Base-by-base conservation (phyloP, 2,329 filamentous ascomycete genomes). In the Magnaporthiopsis poae region DNA sequence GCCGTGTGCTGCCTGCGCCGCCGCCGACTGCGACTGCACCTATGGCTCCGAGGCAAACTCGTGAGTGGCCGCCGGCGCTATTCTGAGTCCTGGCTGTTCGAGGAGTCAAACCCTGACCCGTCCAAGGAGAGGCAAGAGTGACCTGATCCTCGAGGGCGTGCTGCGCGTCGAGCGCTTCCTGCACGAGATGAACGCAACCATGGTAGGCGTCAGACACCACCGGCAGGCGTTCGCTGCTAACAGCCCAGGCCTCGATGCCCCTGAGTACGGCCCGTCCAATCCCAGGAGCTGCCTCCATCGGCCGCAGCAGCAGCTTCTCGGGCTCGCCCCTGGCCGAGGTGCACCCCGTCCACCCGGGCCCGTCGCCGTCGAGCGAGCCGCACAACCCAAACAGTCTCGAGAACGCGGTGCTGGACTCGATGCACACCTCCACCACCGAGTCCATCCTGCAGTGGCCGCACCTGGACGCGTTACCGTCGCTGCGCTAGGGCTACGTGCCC, bases 371-470 rank as follows among this genome's bases (percentile, higher is more conserved):
- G 33, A 69, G 66, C 46, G 72, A 75, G 66, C 65, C 67, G 4
- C 70, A 72, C 60, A 67, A 66, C 61, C 67, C 52, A 35, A 72
- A 69, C 68, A 75, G 71, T 67, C 74, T 79, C 46, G 79, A 80
- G 68, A 84, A 83, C 66, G 81, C 81, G 0, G 78, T 81, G 2
- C 72, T 84, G 5, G 80, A 81, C 12, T 80, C 79, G 0, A 79
- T 82, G 74, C 81, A 83, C 70, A 82, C 79, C 0, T 82, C 80
- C 0, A 80, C 80, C 0, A 83, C 81, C 0, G 81, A 83, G 69
- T 81, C 79, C 0, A 76, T 84, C n/a, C 75, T 84, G 0, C 78
- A 80, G 66, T 83, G 81, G 81, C 80, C 79, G 8, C 79, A 82
- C 66, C 82, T 83, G 66, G 77, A 81, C 35, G 72, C 75, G 1